phyloP scores from a whole-genome alignment of 2,329 filamentous ascomycete genomes.

The Microdochium paspali region DNA sequence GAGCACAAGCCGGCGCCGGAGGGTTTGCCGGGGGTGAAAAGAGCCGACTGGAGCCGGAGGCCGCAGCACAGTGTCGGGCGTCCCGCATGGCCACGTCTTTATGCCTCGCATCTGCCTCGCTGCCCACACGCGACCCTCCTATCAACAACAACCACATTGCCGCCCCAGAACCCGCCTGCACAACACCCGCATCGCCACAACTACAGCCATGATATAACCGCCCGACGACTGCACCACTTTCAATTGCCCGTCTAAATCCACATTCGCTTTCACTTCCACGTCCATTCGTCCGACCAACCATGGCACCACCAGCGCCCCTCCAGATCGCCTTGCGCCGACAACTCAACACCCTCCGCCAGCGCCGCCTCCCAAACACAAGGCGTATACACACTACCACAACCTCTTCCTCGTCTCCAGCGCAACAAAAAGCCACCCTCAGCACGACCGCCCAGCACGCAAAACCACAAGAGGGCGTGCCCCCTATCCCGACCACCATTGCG shows the following conservation, averaged over 20 bases:
- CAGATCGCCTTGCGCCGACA: conserved; percentile 12
- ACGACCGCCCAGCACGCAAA: conserved; percentile 3
- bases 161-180: no score
- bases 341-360: conserved; percentile 5
- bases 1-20: no score
- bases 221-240: not conserved
- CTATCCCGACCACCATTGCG: conserved; percentile 30
- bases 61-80: no score
- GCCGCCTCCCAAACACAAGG: conserved; percentile 4
- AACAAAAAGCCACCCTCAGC: conserved; percentile 1
- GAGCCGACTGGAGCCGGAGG: no score
- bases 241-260: not conserved
- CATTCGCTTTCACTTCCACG: not conserved
- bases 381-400: conserved; percentile 11
- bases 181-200: no score
- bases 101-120: no score
- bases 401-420: conserved; percentile 5
- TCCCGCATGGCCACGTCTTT: no score
- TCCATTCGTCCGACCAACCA: not conserved
- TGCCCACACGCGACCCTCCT: no score
- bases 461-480: conserved; percentile 26
- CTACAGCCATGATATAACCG: not conserved
- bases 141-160: no score
- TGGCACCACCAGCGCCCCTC: conserved; percentile 2
- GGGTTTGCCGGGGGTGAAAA: no score